Conservation (phyloP, 495 filamentous ascomycete genomes). For the Venustampulla echinocandica region DNA sequence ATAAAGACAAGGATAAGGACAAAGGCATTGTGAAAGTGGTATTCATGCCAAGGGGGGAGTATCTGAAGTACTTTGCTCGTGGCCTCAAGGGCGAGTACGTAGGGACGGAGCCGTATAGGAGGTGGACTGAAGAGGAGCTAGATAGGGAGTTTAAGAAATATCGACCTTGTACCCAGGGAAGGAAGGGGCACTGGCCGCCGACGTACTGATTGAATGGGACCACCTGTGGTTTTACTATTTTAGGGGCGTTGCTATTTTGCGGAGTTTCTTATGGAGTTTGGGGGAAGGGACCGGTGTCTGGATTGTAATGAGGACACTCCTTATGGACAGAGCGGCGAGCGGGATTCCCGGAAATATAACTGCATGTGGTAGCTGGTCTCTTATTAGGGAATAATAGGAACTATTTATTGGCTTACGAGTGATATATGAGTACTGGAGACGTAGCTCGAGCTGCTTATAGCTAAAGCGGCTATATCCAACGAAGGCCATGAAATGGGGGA, state of each 20-base stretch:
- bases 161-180: constrained; percentile 4
- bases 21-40: constrained; percentile 16
- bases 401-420: too few relatives aligned
- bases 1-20: not conserved
- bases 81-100: constrained; percentile 14
- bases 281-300: not conserved
- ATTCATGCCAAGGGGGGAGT: constrained; percentile 22
- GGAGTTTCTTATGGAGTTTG: not conserved
- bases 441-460: too few relatives aligned
- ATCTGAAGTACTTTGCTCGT: constrained; percentile 22
- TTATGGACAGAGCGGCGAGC: not conserved
- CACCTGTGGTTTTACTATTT: not conserved
- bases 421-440: too few relatives aligned
- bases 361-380: too few relatives aligned
- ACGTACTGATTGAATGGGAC: not conserved
- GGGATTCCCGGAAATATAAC: not conserved
- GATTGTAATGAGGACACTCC: not conserved
- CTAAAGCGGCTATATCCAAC: too few relatives aligned
- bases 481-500: too few relatives aligned
- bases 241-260: not conserved
- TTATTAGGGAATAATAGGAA: too few relatives aligned
- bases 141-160: constrained; percentile 14
- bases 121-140: constrained; percentile 20
- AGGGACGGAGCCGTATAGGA: constrained; percentile 16
- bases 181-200: constrained; percentile 4